A percentile compares a stretch with the other conserved stretches of the same genome.
Conservation (phyloP, 2,329 filamentous ascomycete genomes). For the Aspergillus thermomutatus region DNA sequence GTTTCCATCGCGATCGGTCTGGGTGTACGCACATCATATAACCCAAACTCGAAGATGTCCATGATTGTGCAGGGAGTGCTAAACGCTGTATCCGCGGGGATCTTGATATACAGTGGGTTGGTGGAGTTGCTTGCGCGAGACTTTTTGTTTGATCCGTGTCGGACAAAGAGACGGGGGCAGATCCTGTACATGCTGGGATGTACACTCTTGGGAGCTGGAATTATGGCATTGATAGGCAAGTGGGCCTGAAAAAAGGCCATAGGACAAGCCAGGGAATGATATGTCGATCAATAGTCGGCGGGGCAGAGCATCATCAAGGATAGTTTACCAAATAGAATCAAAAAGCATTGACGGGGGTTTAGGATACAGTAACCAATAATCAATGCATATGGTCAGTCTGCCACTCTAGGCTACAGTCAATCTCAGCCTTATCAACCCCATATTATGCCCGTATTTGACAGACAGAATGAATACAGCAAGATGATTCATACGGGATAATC, state of each 20-base stretch:
- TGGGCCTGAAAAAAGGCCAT: conserved; percentile 44
- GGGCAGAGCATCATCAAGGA: too few relatives aligned
- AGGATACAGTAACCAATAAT: too few relatives aligned
- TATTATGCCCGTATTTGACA: too few relatives aligned
- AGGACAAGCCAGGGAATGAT: background rate
- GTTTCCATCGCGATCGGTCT: conserved; percentile 49
- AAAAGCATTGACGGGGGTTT: too few relatives aligned
- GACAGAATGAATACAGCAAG: too few relatives aligned
- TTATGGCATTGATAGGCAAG: conserved; percentile 52
- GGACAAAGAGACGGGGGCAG: conserved; percentile 38
- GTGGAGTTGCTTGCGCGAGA: conserved; percentile 51
- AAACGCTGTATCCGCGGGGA: conserved; percentile 48
- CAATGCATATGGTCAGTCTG: too few relatives aligned
- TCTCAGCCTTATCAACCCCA: too few relatives aligned
- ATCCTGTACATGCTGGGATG: conserved; percentile 44
- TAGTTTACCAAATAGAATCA: too few relatives aligned
- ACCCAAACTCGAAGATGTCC: conserved; percentile 41
- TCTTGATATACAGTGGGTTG: conserved; percentile 50
- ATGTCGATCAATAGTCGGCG: too few relatives aligned
- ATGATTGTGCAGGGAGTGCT: conserved; percentile 46
- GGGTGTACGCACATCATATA: conserved; percentile 44
- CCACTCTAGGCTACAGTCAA: too few relatives aligned
- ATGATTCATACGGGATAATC: too few relatives aligned
- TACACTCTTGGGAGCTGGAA: conserved; percentile 38
- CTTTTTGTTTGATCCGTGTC: conserved; percentile 49